A percentile compares a stretch with the other conserved stretches of the same genome.
Evolutionary conservation across 2,329 filamentous ascomycete species (phyloP).

Genomic region (Lachnellula occidentalis): DNA sequence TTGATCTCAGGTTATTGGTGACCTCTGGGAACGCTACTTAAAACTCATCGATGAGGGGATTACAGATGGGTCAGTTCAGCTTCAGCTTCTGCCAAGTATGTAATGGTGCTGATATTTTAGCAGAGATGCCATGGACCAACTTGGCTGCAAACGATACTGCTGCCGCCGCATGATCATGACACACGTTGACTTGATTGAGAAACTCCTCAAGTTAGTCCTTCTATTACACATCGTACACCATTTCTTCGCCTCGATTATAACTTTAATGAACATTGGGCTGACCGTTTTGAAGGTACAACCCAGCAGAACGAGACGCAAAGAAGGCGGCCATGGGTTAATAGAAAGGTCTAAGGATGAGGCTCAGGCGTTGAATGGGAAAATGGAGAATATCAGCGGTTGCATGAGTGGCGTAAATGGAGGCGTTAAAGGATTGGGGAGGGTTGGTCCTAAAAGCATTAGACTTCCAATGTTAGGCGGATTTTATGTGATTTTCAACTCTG

Average conservation of each 20-base stretch:
- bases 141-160: slow-evolving; percentile 93
- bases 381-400: slow-evolving; percentile 13
- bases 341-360: slow-evolving; percentile 2
- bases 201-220: slow-evolving; percentile 73
- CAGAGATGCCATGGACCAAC: slow-evolving; percentile 92
- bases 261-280: neutral
- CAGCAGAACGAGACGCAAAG: slow-evolving; percentile 41
- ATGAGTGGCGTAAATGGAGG: slow-evolving; percentile 23
- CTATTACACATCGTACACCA: neutral
- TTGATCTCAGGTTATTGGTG: slow-evolving; percentile 72
- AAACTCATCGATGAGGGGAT: slow-evolving; percentile 76
- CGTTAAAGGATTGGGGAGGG: slow-evolving; percentile 16
- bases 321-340: slow-evolving; percentile 31
- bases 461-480: slow-evolving; percentile 19
- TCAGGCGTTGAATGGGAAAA: slow-evolving; percentile 21
- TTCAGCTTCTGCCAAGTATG: neutral
- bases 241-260: too few species aligned
- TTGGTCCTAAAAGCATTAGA: slow-evolving; percentile 6
- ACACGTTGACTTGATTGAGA: slow-evolving; percentile 97
- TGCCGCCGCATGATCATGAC: slow-evolving; percentile 99
- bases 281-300: slow-evolving; percentile 39
- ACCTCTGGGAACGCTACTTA: slow-evolving; percentile 95
- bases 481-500: slow-evolving; percentile 1
- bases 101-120: slow-evolving; percentile 13
- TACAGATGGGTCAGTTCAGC: slow-evolving; percentile 61